Evolutionary conservation across 306 rosid species (phyloP).

Genomic region (Pueraria montana): DNA sequence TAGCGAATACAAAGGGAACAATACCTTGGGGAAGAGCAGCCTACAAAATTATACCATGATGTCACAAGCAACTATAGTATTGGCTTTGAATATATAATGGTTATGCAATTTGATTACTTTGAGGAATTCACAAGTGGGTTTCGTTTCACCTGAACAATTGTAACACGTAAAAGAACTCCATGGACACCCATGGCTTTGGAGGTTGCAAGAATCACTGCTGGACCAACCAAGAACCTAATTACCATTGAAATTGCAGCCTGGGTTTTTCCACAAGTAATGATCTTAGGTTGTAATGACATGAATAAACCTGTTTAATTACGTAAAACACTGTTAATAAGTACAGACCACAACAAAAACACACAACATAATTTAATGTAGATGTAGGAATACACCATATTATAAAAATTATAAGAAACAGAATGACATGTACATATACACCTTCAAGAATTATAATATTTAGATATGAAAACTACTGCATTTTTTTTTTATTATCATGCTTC

Average conservation of each 20-base stretch:
- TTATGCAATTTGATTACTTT: not conserved
- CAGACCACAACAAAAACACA: too few relatives aligned
- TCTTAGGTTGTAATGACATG: slow-evolving; percentile 45
- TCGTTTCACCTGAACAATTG: slow-evolving; percentile 52
- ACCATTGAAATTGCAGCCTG: slow-evolving; percentile 41
- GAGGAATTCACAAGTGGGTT: not conserved
- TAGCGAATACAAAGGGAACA: slow-evolving; percentile 52
- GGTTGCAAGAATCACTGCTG: slow-evolving; percentile 45
- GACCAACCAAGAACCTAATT: slow-evolving; percentile 52
- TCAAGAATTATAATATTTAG: too few relatives aligned
- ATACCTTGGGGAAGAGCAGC: slow-evolving; percentile 49
- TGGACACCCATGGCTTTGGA: slow-evolving; percentile 44
- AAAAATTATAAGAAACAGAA: not conserved
- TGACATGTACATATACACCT: too few relatives aligned
- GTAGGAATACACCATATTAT: too few relatives aligned
- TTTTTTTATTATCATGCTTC: not conserved
- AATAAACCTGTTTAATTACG: not conserved
- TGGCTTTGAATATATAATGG: not conserved
- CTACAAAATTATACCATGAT: slow-evolving; percentile 22
- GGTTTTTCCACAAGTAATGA: slow-evolving; percentile 53
- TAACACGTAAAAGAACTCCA: slow-evolving; percentile 46
- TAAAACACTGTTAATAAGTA: too few relatives aligned
- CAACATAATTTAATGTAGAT: not conserved
- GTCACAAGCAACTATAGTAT: too few relatives aligned
- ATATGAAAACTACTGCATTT: not conserved